These are phyloP conservation scores for Penicillium sp. DNA, from an alignment of 2,329 filamentous ascomycete species.

Conservation along the genomic window DNA sequence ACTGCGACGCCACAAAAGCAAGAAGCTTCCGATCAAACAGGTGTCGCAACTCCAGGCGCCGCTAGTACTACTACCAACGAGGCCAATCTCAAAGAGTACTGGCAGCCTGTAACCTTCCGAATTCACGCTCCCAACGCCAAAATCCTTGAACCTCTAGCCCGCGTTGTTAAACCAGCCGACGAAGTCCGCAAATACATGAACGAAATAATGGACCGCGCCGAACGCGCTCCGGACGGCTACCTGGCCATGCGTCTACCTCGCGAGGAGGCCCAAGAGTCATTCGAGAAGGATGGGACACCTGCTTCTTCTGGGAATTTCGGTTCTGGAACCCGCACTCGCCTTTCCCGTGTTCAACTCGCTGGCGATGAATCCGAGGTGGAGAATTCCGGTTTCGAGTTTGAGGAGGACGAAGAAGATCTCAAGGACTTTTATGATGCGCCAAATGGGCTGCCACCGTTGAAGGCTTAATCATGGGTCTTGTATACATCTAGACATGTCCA, in stretches of 20 bases:
- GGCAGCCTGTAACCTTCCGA: slow-evolving; percentile 57
- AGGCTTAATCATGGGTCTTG: slow-evolving; percentile 9
- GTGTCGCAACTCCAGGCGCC: neutral
- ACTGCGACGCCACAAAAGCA: slow-evolving; percentile 21
- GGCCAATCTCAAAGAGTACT: slow-evolving; percentile 46
- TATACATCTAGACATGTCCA: neutral
- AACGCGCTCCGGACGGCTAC: slow-evolving; percentile 55
- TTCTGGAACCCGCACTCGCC: slow-evolving; percentile 22
- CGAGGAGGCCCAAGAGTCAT: slow-evolving; percentile 35
- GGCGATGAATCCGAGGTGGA: slow-evolving; percentile 32
- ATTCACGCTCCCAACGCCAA: slow-evolving; percentile 54
- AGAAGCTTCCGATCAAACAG: slow-evolving; percentile 7
- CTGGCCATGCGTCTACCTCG: slow-evolving; percentile 57
- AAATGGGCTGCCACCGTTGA: slow-evolving; percentile 36
- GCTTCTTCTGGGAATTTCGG: slow-evolving; percentile 9
- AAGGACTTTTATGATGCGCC: slow-evolving; percentile 44
- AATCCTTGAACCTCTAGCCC: slow-evolving; percentile 55
- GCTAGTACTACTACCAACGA: slow-evolving; percentile 16
- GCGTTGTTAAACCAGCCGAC: slow-evolving; percentile 55
- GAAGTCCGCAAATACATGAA: slow-evolving; percentile 58
- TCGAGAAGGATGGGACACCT: slow-evolving; percentile 30
- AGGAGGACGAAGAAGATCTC: slow-evolving; percentile 35
- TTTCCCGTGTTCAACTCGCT: slow-evolving; percentile 22
- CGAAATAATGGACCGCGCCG: slow-evolving; percentile 56
- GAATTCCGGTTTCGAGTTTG: slow-evolving; percentile 18